A percentile compares a stretch with the other conserved stretches of the same genome.
phyloP scores from a whole-genome alignment of 2,329 filamentous ascomycete species.

The Diaporthe australafricana region DNA sequence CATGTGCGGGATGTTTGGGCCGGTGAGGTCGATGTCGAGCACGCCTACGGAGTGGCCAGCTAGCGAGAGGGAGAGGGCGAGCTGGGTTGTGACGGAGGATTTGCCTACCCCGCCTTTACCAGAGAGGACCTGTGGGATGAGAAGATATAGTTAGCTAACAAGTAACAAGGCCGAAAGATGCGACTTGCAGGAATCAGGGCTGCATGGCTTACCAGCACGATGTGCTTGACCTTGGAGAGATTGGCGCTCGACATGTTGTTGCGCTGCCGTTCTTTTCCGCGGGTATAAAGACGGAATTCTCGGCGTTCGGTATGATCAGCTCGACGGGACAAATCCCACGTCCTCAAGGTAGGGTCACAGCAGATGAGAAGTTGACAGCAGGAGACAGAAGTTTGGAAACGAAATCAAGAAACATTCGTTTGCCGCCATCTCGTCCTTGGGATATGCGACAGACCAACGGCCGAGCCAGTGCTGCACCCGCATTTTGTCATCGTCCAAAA shows the following conservation, averaged over 20 bases:
- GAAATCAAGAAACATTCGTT: not conserved
- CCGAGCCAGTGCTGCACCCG: not conserved
- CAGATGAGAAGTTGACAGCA: not conserved
- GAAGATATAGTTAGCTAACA: conserved; percentile 29
- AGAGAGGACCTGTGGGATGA: conserved; percentile 74
- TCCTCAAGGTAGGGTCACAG: not conserved
- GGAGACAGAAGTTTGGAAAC: too few relatives aligned
- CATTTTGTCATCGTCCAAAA: conserved; percentile 32
- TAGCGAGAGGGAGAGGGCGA: conserved; percentile 88
- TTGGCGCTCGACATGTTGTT: conserved; percentile 62
- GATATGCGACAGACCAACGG: not conserved
- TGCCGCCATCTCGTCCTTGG: conserved; percentile 27
- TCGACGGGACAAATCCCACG: not conserved
- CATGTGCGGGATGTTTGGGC: conserved; percentile 95
- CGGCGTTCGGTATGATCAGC: not conserved
- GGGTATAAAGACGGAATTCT: not conserved
- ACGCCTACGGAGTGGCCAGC: conserved; percentile 92
- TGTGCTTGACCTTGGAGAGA: conserved; percentile 78
- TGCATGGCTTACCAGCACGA: conserved; percentile 68
- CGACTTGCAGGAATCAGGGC: not conserved
- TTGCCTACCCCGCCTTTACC: conserved; percentile 99
- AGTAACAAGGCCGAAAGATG: not conserved
- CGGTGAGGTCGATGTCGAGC: conserved; percentile 95
- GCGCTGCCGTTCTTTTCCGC: not conserved
- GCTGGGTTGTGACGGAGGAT: conserved; percentile 96